Evolutionary conservation across 495 filamentous ascomycete species (phyloP).

Genomic region (Ramalina peruviana): DNA sequence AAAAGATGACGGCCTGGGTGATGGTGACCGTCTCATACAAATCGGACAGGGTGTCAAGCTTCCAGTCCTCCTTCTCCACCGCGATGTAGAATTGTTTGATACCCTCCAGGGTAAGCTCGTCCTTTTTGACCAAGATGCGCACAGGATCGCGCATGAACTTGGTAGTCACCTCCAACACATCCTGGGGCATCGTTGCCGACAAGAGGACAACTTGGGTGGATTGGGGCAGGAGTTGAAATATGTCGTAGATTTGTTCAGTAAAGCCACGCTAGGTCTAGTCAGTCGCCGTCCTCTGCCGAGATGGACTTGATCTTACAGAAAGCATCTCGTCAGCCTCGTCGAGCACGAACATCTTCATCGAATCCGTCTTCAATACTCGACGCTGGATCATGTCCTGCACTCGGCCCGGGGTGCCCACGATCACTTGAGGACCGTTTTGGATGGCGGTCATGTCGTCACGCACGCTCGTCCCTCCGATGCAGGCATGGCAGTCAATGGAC

Average conservation of each 20-base stretch:
- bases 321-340: slow-evolving; percentile 99
- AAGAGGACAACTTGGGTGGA: slow-evolving; percentile 96
- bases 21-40: slow-evolving; percentile 98
- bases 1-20: slow-evolving; percentile 99
- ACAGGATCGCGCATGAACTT: slow-evolving; percentile 99
- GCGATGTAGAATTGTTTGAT: slow-evolving; percentile 99
- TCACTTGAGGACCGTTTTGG: slow-evolving; percentile 88
- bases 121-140: slow-evolving; percentile 98
- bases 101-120: slow-evolving; percentile 96
- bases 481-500: slow-evolving; percentile 97
- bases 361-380: slow-evolving; percentile 79
- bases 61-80: slow-evolving; percentile 99
- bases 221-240: slow-evolving; percentile 95
- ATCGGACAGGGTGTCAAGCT: slow-evolving; percentile 96
- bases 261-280: slow-evolving; percentile 60
- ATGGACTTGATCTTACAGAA: slow-evolving; percentile 47
- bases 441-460: slow-evolving; percentile 96
- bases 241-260: slow-evolving; percentile 99
- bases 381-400: slow-evolving; percentile 99
- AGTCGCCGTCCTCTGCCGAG: neutral
- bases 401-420: slow-evolving; percentile 93
- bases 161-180: slow-evolving; percentile 97
- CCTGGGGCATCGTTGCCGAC: slow-evolving; percentile 95
- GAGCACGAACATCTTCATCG: slow-evolving; percentile 99
- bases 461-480: slow-evolving; percentile 96